These are phyloP conservation scores for Amphirosellinia nigrospora DNA, from an alignment of 495 filamentous ascomycete genomes.

Conservation along the genomic window DNA sequence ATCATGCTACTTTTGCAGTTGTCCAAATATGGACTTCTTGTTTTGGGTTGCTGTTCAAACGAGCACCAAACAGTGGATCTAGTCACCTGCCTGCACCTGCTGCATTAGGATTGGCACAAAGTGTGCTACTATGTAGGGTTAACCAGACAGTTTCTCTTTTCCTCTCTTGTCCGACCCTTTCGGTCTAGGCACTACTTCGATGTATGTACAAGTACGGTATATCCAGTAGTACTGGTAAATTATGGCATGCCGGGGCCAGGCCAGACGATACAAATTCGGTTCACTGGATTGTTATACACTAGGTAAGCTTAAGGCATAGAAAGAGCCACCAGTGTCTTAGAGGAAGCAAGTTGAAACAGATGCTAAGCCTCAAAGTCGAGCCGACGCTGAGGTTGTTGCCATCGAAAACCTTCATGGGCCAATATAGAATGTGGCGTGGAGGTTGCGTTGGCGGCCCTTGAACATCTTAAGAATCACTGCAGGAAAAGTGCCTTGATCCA, in stretches of 20 bases:
- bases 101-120: conserved; percentile 1
- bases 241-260: background rate
- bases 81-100: background rate
- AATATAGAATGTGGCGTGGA: background rate
- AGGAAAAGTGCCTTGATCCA: background rate
- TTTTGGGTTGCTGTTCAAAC: background rate
- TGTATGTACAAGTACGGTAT: too few species aligned
- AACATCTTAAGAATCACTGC: background rate
- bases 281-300: background rate
- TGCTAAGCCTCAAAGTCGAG: background rate
- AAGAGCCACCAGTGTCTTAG: background rate
- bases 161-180: background rate
- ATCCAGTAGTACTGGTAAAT: too few species aligned
- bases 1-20: background rate
- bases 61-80: conserved; percentile 11
- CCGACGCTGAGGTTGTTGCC: background rate
- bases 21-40: background rate
- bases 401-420: background rate
- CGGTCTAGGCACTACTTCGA: too few species aligned
- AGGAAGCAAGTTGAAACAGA: conserved; percentile 6
- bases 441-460: background rate
- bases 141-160: conserved; percentile 7
- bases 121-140: background rate
- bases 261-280: background rate
- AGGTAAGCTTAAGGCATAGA: conserved; percentile 6